Evolutionary conservation across 495 filamentous ascomycete genomes (phyloP), one percentile per base, ranked within the genome.

Genomic region (Penicillium angulare): DNA sequence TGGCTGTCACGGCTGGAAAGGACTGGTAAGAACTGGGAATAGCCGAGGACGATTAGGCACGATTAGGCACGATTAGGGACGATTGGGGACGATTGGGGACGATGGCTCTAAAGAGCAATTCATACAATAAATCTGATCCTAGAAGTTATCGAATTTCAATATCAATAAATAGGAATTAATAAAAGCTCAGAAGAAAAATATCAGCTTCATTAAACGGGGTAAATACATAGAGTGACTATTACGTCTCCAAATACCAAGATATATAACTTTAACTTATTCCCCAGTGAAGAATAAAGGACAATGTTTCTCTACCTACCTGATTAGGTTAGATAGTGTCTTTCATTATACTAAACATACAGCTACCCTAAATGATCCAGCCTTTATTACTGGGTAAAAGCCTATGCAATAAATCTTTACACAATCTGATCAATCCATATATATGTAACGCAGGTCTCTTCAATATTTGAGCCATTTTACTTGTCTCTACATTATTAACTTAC

Each of bases 81-180:
- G 44, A 47, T 47, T 47, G 31, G 24, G 44, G 44, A 47, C 44
- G 44, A 47, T 47, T 47, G 44, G 22, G 44, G 44, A 47, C 32
- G 16, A 38, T 40, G 29, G 22, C 10, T 32, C 9, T 31, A 21
- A 44, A 44, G 42, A 32, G 42, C 42, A 44, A 15, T 44, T n/a
- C 42, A 44, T 44, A 26, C 24, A 15, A 44, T 44, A 44, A 44
- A 44, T 20, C 27, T 26, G 31, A 31, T 27, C 7, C 42, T 26
- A 21, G 24, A 15, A 32, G 13, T 21, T 44, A 5, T 44, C 27
- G 31, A 44, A 8, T 20, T 16, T 7, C 42, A 44, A 32, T 17
- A 44, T 44, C 26, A 26, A 43, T 8, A 27, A 26, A 43, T 15
- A 43, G 22, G 27, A 21, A 22, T 26, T 43, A 27, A 43, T 31